Evolutionary conservation across 768 basidiomycete species (phyloP).

Genomic region (Boletus sensibilis): DNA sequence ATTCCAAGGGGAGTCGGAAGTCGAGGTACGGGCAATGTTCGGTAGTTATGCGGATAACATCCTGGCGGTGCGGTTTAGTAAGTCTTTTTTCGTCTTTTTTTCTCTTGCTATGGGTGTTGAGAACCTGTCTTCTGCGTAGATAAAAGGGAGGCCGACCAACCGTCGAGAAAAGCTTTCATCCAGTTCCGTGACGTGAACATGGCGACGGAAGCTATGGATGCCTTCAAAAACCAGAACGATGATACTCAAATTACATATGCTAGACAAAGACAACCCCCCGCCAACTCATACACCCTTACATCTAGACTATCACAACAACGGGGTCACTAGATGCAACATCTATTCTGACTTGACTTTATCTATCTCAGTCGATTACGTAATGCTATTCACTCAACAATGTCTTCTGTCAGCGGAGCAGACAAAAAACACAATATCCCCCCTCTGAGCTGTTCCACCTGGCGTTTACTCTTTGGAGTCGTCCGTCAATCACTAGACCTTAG

Average conservation of each 20-base stretch:
- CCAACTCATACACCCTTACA: constrained; percentile 6
- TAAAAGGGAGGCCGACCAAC: constrained; percentile 31
- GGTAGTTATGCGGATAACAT: constrained; percentile 14
- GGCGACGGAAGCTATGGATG: constrained; percentile 48
- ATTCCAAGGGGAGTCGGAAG: constrained; percentile 27
- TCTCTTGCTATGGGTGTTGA: not conserved
- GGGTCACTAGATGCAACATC: not conserved
- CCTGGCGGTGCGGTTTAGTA: constrained; percentile 33
- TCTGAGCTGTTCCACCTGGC: not conserved
- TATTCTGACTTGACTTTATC: not conserved
- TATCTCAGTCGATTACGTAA: not conserved
- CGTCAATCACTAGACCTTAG: too few species aligned
- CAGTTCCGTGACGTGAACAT: constrained; percentile 47
- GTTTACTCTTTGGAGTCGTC: not conserved
- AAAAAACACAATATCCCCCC: constrained; percentile 3
- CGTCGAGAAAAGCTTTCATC: constrained; percentile 46
- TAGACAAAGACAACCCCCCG: constrained; percentile 11
- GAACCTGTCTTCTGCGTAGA: constrained; percentile 28
- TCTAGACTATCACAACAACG: constrained; percentile 21
- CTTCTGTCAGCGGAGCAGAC: not conserved
- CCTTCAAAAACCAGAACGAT: constrained; percentile 30
- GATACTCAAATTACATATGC: constrained; percentile 16
- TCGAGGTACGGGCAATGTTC: constrained; percentile 28
- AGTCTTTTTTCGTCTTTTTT: constrained; percentile 5
- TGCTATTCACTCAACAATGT: not conserved